A percentile compares a stretch with the other conserved stretches of the same genome.
phyloP scores from a whole-genome alignment of 768 basidiomycete genomes.

The Russula compacta region DNA sequence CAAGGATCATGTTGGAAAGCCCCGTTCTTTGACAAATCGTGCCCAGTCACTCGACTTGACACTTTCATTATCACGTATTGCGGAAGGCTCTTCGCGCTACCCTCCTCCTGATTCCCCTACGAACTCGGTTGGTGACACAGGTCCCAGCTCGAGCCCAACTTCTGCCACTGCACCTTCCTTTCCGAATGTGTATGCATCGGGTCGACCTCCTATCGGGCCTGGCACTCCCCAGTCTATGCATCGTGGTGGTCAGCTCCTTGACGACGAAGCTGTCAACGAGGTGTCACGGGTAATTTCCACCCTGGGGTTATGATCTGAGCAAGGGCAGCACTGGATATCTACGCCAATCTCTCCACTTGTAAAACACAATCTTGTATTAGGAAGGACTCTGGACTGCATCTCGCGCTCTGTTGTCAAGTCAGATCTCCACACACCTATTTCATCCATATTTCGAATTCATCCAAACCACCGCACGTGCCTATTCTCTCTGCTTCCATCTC shows the following conservation, averaged over 20 bases:
- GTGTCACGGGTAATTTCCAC: conserved; percentile 70
- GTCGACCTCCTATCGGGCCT: conserved; percentile 28
- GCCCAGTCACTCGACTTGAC: conserved; percentile 88
- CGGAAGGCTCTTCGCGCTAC: conserved; percentile 52
- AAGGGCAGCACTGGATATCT: conserved; percentile 6
- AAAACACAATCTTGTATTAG: conserved; percentile 18
- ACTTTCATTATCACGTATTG: conserved; percentile 73
- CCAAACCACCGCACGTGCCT: conserved; percentile 2
- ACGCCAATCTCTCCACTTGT: conserved; percentile 13
- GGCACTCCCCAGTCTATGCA: conserved; percentile 24
- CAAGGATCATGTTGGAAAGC: conserved; percentile 67
- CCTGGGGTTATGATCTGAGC: conserved; percentile 25
- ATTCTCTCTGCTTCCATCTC: conserved; percentile 15
- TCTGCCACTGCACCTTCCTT: conserved; percentile 73
- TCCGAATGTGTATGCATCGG: conserved; percentile 69
- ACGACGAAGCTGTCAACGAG: conserved; percentile 57
- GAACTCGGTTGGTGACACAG: conserved; percentile 64
- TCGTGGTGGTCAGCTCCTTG: conserved; percentile 29
- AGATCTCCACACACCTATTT: conserved; percentile 8
- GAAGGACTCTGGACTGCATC: conserved; percentile 20
- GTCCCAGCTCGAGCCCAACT: conserved; percentile 70
- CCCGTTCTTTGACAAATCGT: conserved; percentile 74
- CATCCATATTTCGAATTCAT: conserved; percentile 16
- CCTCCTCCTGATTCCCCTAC: conserved; percentile 75
- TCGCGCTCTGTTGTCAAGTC: conserved; percentile 5